Conservation (phyloP, 176 grass and related monocot species). For the Pharus latifolius region DNA sequence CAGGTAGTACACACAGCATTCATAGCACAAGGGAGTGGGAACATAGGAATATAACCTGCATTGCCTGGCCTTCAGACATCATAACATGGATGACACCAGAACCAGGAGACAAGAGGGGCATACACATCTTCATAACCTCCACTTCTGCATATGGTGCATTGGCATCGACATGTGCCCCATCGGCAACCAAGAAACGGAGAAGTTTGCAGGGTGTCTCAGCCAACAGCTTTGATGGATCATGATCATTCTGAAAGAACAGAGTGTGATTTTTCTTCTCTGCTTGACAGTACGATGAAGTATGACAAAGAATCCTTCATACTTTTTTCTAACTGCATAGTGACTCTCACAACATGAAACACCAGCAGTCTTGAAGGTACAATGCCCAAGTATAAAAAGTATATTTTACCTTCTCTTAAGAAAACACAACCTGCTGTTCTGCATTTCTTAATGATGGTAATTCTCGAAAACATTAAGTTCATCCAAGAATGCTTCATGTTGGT, state of each 20-base stretch:
- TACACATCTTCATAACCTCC: slow-evolving; percentile 99
- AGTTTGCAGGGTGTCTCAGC: slow-evolving; percentile 98
- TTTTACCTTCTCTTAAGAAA: neutral
- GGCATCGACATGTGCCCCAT: slow-evolving; percentile 84
- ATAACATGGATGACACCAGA: slow-evolving; percentile 77
- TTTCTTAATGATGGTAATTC: neutral
- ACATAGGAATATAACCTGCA: slow-evolving; percentile 47
- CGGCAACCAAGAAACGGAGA: slow-evolving; percentile 88
- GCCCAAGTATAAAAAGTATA: neutral
- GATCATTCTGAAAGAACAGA: slow-evolving; percentile 75
- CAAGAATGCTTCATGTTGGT: neutral
- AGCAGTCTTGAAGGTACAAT: neutral
- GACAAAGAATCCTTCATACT: neutral
- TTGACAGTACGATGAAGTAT: neutral
- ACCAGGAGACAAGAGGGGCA: slow-evolving; percentile 87
- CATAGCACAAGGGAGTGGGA: neutral
- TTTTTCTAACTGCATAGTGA: neutral
- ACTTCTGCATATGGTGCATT: slow-evolving; percentile 88
- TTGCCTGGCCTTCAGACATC: slow-evolving; percentile 91
- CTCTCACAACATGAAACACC: neutral
- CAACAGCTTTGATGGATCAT: slow-evolving; percentile 90
- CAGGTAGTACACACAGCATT: neutral
- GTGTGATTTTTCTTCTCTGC: neutral
- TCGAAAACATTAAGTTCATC: neutral
- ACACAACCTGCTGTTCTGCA: neutral